phyloP scores from a whole-genome alignment of 345 rosid species.

The Gossypium raimondii region DNA sequence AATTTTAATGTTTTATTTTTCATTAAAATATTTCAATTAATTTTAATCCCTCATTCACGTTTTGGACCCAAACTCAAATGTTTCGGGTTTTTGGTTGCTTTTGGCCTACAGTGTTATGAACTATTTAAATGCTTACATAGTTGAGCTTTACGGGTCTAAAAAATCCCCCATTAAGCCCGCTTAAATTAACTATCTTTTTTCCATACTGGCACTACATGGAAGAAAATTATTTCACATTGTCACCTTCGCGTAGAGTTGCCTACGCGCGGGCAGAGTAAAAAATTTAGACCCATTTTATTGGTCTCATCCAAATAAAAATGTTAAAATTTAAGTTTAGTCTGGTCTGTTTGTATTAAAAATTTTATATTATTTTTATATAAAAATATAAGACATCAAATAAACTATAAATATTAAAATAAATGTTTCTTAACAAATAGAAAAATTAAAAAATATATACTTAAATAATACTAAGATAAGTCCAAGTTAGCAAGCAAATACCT shows the following conservation, averaged over 20 bases:
- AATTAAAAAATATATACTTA: too few relatives aligned
- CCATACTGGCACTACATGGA: neutral
- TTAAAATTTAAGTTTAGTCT: accelerated
- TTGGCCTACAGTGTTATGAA: neutral
- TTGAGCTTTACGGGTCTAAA: neutral
- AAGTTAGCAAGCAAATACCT: too few relatives aligned
- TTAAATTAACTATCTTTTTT: neutral
- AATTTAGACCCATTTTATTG: too few relatives aligned
- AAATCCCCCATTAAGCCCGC: neutral
- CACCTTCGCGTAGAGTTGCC: neutral
- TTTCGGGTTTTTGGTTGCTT: neutral
- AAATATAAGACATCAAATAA: too few relatives aligned
- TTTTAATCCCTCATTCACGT: too few relatives aligned
- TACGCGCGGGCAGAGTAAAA: too few relatives aligned
- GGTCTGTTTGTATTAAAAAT: accelerated
- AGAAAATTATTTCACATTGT: neutral
- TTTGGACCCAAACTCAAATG: neutral
- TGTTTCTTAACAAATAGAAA: accelerated
- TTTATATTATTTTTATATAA: too few relatives aligned
- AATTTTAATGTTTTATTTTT: too few relatives aligned
- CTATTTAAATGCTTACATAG: neutral
- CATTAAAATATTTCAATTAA: too few relatives aligned
- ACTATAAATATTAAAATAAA: too few relatives aligned
- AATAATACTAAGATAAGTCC: too few relatives aligned
- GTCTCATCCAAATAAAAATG: too few relatives aligned